Base-by-base conservation (phyloP, 768 basidiomycete species). In the Porphyrellus cyaneotinctus region DNA sequence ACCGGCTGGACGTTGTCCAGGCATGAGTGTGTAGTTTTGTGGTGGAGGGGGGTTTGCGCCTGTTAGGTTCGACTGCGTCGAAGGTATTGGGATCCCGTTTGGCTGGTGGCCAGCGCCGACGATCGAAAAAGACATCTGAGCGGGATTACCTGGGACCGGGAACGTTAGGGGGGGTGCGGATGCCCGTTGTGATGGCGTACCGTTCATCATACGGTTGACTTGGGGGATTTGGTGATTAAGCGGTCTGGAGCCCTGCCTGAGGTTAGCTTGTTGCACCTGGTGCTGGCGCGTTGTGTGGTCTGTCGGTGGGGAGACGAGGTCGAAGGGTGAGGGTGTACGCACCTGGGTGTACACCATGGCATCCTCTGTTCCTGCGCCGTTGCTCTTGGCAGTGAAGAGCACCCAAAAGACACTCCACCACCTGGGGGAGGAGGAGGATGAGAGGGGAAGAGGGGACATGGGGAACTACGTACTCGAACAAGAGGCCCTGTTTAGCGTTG, bases 331-430 rank as follows among this genome's bases (percentile, higher is more conserved):
- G 39, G 30, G 31, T 12, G 32, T 23, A 71, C 81, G 49, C 58
- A 87, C 88, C 72, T 85, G 82, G 0, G 79, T 83, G 65, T 89
- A 90, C 32, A 84, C 53, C 65, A 88, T 58, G 22, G 85, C 88
- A 57, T 90, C 87, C 1, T 88, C 87, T n/a, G 82, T 65, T 18
- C 82, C 84, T 10, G 64, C 66, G 28, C 80, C 80, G 44, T 78
- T 85, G 57, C 84, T 87, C 70, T 91, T 91, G 42, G 88, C 87
- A 13, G 83, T 83, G 65, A 91, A 91, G 15, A 91, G 72, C 0
- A 89, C 84, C 89, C 89, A 91, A 62, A 91, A 91, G 22, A 91
- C 89, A 59, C 83, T 87, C 89, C 89, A 91, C 89, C 89, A 91
- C 66, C 88, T 90, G 58, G 28, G 50, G 11, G 28, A 13, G 35